Evolutionary conservation across 2,329 filamentous ascomycete species (phyloP).

Genomic region (Aspergillus ibericus): DNA sequence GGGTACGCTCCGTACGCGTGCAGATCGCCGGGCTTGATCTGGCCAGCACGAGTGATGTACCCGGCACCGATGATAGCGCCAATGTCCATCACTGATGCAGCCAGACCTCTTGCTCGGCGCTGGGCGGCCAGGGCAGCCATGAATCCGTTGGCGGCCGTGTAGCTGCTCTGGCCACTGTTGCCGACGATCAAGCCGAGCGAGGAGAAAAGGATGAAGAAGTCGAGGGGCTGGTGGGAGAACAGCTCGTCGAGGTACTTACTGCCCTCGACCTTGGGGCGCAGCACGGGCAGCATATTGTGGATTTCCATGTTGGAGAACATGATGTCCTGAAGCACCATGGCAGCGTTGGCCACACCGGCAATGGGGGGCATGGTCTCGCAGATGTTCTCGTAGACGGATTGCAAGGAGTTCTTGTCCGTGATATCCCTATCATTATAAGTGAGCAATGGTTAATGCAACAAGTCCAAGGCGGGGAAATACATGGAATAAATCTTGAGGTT

Average conservation of each 20-base stretch:
- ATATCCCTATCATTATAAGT: background rate
- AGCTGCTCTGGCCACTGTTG: slow-evolving; percentile 40
- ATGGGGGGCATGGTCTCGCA: slow-evolving; percentile 19
- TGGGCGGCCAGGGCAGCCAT: slow-evolving; percentile 32
- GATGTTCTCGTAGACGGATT: background rate
- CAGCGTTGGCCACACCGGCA: slow-evolving; percentile 27
- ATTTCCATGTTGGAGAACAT: slow-evolving; percentile 15
- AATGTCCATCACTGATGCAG: slow-evolving; percentile 22
- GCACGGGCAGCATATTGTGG: slow-evolving; percentile 7
- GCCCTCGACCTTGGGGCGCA: slow-evolving; percentile 23
- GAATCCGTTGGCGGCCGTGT: slow-evolving; percentile 42
- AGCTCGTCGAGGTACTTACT: slow-evolving; percentile 18
- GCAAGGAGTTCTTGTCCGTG: background rate
- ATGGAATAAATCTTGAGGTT: slow-evolving; percentile 18
- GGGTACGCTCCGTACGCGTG: background rate
- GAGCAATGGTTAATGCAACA: too few relatives aligned
- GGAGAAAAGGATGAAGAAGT: slow-evolving; percentile 43
- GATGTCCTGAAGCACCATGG: slow-evolving; percentile 23
- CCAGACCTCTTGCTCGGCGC: slow-evolving; percentile 22
- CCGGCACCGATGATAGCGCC: slow-evolving; percentile 26
- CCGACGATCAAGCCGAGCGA: slow-evolving; percentile 40
- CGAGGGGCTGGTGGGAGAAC: slow-evolving; percentile 22
- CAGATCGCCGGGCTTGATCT: background rate
- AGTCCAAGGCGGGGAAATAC: too few relatives aligned
- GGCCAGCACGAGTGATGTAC: slow-evolving; percentile 8